These are phyloP conservation scores for Cyclostephanos invisitatus DNA, from an alignment of 108 stramenopile genomes.

Conservation along the genomic window DNA sequence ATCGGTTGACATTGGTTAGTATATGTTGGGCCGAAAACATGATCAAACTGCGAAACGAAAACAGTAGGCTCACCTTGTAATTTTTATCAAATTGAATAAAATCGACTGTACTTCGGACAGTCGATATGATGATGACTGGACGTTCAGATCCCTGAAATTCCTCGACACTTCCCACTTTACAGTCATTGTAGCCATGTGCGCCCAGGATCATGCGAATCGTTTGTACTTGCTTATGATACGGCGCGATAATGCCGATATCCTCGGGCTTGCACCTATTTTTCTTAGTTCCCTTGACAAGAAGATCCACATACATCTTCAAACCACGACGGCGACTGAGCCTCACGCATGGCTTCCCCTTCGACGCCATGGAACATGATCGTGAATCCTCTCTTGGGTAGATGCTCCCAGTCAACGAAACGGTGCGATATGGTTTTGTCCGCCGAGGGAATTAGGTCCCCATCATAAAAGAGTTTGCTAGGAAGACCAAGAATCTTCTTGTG, in stretches of 20 bases:
- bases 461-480: slow-evolving; percentile 63
- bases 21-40: no score
- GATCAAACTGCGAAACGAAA: background rate
- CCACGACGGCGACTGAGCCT: slow-evolving; percentile 81
- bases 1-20: background rate
- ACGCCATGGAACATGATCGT: slow-evolving; percentile 69
- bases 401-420: slow-evolving; percentile 55
- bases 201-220: slow-evolving; percentile 58
- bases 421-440: slow-evolving; percentile 51
- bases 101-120: slow-evolving; percentile 66
- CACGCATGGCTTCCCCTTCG: slow-evolving; percentile 65
- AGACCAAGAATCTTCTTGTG: slow-evolving; percentile 66
- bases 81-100: slow-evolving; percentile 50
- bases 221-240: slow-evolving; percentile 66
- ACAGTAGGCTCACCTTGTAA: slow-evolving; percentile 45
- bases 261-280: slow-evolving; percentile 45
- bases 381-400: slow-evolving; percentile 54
- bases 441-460: slow-evolving; percentile 43
- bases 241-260: slow-evolving; percentile 73
- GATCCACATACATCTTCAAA: slow-evolving; percentile 75
- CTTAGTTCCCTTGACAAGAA: slow-evolving; percentile 51
- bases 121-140: slow-evolving; percentile 78
- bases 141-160: slow-evolving; percentile 88
- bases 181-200: slow-evolving; percentile 24
- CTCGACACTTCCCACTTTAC: slow-evolving; percentile 87